Conservation (phyloP, 805 yeast species). For the Ogataea methanolica region DNA sequence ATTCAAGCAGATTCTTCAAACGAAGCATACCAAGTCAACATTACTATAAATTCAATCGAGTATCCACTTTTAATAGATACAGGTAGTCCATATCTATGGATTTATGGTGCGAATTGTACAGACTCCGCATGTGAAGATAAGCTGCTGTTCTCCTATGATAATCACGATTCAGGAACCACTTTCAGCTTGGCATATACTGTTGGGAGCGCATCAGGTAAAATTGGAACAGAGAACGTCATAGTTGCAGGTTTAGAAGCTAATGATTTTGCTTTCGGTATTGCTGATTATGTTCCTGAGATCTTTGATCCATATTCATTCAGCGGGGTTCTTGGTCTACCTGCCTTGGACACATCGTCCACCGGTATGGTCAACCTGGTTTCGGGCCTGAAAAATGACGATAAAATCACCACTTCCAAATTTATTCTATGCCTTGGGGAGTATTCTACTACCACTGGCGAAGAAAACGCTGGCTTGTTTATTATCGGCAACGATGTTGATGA, state of each 20-base stretch:
- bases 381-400: constrained; percentile 30
- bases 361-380: constrained; percentile 37
- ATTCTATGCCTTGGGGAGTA: constrained; percentile 40
- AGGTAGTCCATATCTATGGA: constrained; percentile 62
- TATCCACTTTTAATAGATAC: constrained; percentile 58
- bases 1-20: constrained; percentile 22
- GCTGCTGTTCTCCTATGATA: constrained; percentile 21
- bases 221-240: constrained; percentile 35
- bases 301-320: constrained; percentile 49
- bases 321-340: constrained; percentile 59
- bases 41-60: constrained; percentile 35
- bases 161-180: constrained; percentile 21
- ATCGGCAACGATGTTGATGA: constrained; percentile 37
- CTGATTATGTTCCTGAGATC: constrained; percentile 46
- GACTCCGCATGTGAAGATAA: constrained; percentile 37
- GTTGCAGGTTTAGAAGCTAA: constrained; percentile 34
- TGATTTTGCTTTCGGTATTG: constrained; percentile 49
- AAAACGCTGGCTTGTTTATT: constrained; percentile 39
- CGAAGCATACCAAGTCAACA: constrained; percentile 36
- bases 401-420: constrained; percentile 37
- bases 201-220: constrained; percentile 47
- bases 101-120: constrained; percentile 49
- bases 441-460: constrained; percentile 12
- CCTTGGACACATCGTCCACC: constrained; percentile 33
- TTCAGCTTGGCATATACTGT: constrained; percentile 51